These are phyloP conservation scores for Trichoderma koningiopsis DNA, from an alignment of 2,329 filamentous ascomycete genomes.

Conservation along the genomic window DNA sequence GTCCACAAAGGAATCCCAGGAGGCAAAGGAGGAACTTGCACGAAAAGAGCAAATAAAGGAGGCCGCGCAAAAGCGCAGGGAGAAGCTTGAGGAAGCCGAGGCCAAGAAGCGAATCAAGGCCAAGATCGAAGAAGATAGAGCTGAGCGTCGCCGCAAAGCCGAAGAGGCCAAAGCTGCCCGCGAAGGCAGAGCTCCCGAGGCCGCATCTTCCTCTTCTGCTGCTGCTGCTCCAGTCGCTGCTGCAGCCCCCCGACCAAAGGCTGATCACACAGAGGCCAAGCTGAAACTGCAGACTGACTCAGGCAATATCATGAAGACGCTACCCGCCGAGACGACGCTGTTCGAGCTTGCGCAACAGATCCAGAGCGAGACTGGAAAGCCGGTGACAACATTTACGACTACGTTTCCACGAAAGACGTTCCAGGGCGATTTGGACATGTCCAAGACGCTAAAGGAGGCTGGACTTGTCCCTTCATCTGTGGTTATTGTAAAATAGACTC, in stretches of 20 bases:
- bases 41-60: conserved; percentile 93
- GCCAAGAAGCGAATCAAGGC: conserved; percentile 89
- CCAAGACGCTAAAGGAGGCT: conserved; percentile 89
- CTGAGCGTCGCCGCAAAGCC: conserved; percentile 80
- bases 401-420: conserved; percentile 89
- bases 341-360: conserved; percentile 87
- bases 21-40: conserved; percentile 84
- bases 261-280: conserved; percentile 77
- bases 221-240: conserved; percentile 47
- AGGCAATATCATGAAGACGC: conserved; percentile 82
- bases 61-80: conserved; percentile 79
- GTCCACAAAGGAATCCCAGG: conserved; percentile 84
- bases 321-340: conserved; percentile 85
- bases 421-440: conserved; percentile 70
- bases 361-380: conserved; percentile 67
- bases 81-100: conserved; percentile 82
- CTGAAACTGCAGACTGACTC: conserved; percentile 73
- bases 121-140: conserved; percentile 93
- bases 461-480: conserved; percentile 90
- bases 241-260: conserved; percentile 60
- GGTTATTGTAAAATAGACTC: conserved; percentile 66
- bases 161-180: conserved; percentile 83
- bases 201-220: conserved; percentile 46
- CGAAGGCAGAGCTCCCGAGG: conserved; percentile 66
- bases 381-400: conserved; percentile 76